phyloP scores from a whole-genome alignment of 176 grass and related monocot genomes.

The Oryza coarctata region DNA sequence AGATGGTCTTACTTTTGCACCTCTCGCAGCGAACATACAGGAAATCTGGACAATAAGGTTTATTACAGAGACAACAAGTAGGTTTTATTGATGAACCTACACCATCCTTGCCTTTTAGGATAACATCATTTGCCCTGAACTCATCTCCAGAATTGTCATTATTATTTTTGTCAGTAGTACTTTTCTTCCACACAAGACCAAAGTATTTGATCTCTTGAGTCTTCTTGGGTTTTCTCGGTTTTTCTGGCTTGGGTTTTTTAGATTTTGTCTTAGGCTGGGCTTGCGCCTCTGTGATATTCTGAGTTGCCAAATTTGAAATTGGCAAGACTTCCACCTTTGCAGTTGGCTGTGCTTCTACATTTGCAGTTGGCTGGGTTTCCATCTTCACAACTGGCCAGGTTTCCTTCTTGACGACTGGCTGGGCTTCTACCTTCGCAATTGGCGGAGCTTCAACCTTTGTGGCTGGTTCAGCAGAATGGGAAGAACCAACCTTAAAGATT shows the following conservation, averaged over 20 bases:
- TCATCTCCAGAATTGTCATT: slow-evolving; percentile 46
- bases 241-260: slow-evolving; percentile 42
- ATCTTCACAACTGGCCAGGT: background rate
- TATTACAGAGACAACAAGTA: slow-evolving; percentile 72
- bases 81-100: slow-evolving; percentile 49
- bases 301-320: slow-evolving; percentile 19
- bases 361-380: slow-evolving; percentile 23
- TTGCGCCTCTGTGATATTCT: slow-evolving; percentile 17
- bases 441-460: slow-evolving; percentile 12
- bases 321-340: slow-evolving; percentile 2
- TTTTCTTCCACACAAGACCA: slow-evolving; percentile 85
- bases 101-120: slow-evolving; percentile 70
- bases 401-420: slow-evolving; percentile 6
- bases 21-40: slow-evolving; percentile 84
- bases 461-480: slow-evolving; percentile 37
- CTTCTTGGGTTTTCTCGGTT: slow-evolving; percentile 50
- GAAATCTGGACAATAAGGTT: slow-evolving; percentile 59
- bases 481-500: slow-evolving; percentile 52
- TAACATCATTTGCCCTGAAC: slow-evolving; percentile 70
- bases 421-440: slow-evolving; percentile 23
- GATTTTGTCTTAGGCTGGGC: slow-evolving; percentile 43
- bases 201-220: slow-evolving; percentile 59
- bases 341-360: slow-evolving; percentile 13
- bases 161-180: slow-evolving; percentile 45
- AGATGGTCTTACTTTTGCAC: slow-evolving; percentile 65